These are phyloP conservation scores for Trametes meyenii DNA, from an alignment of 768 basidiomycete species.

Conservation along the genomic window DNA sequence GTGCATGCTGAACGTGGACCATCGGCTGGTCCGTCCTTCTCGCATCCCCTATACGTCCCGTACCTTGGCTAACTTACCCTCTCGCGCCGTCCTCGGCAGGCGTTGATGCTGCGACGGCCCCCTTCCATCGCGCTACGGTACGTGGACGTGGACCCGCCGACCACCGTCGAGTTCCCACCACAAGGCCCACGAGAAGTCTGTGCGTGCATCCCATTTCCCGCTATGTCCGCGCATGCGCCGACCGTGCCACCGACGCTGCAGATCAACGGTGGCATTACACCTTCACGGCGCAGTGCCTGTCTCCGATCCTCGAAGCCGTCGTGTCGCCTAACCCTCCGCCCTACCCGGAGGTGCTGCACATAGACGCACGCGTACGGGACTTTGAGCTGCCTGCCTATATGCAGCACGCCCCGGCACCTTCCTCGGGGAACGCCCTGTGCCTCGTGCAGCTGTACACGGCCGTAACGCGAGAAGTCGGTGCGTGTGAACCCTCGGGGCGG, in stretches of 20 bases:
- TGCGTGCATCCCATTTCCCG: constrained; percentile 10
- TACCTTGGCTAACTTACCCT: constrained; percentile 15
- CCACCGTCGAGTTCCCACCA: constrained; percentile 29
- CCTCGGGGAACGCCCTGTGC: constrained; percentile 20
- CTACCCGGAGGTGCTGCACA: constrained; percentile 53
- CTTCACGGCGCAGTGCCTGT: constrained; percentile 65
- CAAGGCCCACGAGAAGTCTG: constrained; percentile 35
- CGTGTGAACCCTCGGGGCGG: constrained; percentile 21
- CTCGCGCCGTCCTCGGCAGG: constrained; percentile 41
- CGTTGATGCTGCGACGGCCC: constrained; percentile 70
- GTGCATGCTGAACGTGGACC: constrained; percentile 73
- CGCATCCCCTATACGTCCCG: constrained; percentile 17
- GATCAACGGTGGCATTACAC: constrained; percentile 74
- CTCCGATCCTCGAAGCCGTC: constrained; percentile 62
- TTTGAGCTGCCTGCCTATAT: constrained; percentile 56
- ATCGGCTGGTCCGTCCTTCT: constrained; percentile 55
- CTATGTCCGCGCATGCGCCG: not conserved
- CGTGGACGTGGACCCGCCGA: constrained; percentile 58
- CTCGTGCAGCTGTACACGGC: constrained; percentile 18
- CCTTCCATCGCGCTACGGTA: constrained; percentile 67
- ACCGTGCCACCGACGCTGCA: constrained; percentile 27
- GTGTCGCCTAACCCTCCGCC: constrained; percentile 53
- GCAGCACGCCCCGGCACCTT: constrained; percentile 38
- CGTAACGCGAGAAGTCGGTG: constrained; percentile 62
- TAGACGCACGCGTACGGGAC: constrained; percentile 59